Conservation (phyloP, 2,329 filamentous ascomycete genomes). For the Neonectria faginata region DNA sequence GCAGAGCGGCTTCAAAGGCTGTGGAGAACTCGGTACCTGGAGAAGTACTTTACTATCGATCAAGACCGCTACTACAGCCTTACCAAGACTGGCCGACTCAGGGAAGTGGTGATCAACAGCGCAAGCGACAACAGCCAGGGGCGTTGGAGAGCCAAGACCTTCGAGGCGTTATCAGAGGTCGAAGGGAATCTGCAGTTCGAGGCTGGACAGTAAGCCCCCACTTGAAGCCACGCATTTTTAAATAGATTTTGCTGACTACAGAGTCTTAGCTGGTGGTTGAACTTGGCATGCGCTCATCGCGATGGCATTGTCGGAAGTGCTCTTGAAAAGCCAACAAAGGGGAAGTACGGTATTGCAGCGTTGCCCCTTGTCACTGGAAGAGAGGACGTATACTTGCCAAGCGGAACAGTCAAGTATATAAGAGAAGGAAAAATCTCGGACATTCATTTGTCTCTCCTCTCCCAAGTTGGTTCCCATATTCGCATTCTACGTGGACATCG, state of each 20-base stretch:
- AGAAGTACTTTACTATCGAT: constrained; percentile 60
- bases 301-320: constrained; percentile 65
- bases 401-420: constrained; percentile 56
- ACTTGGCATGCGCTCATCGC: constrained; percentile 65
- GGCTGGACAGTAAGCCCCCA: constrained; percentile 59
- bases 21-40: constrained; percentile 59
- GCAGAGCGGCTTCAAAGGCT: constrained; percentile 55
- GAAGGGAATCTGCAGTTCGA: constrained; percentile 58
- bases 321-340: constrained; percentile 59
- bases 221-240: background rate
- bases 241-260: constrained; percentile 34
- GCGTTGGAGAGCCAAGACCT: constrained; percentile 53
- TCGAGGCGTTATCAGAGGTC: constrained; percentile 52
- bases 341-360: constrained; percentile 58
- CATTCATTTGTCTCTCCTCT: constrained; percentile 62
- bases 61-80: constrained; percentile 55
- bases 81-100: constrained; percentile 53
- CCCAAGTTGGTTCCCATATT: constrained; percentile 61
- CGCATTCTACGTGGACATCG: constrained; percentile 64
- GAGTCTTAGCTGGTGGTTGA: constrained; percentile 67
- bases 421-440: constrained; percentile 57
- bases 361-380: constrained; percentile 64
- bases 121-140: constrained; percentile 46
- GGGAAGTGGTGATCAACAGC: constrained; percentile 55
- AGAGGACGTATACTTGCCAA: constrained; percentile 56